Percentiles rank a stretch among this genome's conserved stretches.
phyloP scores from a whole-genome alignment of 768 basidiomycete genomes.

The Candolleomyces efflorescens region DNA sequence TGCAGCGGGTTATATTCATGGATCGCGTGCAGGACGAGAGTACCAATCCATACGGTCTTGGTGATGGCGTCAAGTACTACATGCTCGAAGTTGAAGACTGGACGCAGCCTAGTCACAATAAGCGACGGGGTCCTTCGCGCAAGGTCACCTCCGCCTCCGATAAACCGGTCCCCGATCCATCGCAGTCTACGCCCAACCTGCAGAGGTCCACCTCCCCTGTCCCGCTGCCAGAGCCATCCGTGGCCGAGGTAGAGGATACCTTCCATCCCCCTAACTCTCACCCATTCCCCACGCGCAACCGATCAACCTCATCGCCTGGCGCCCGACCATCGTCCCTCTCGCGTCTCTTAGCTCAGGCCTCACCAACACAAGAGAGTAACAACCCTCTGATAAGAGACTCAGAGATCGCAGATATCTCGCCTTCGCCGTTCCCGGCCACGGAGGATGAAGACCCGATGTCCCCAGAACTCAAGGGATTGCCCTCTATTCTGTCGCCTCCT shows the following conservation, averaged over 20 bases:
- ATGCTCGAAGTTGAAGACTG: constrained; percentile 94
- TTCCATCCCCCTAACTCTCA: constrained; percentile 69
- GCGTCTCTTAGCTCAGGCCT: constrained; percentile 72
- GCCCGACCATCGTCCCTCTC: constrained; percentile 79
- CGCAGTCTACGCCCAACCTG: constrained; percentile 33
- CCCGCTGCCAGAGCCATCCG: constrained; percentile 52
- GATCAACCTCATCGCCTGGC: constrained; percentile 63
- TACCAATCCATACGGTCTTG: constrained; percentile 86
- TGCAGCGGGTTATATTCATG: background rate
- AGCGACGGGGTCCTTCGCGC: constrained; percentile 50
- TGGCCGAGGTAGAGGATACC: constrained; percentile 69
- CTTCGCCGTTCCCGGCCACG: constrained; percentile 9
- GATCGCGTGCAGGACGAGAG: constrained; percentile 54
- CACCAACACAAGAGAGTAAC: constrained; percentile 31
- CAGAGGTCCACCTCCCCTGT: constrained; percentile 21
- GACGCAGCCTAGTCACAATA: constrained; percentile 71
- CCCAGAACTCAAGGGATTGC: background rate
- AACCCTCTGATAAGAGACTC: constrained; percentile 16
- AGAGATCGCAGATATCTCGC: constrained; percentile 9
- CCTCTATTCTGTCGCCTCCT: constrained; percentile 26
- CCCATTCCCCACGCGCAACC: constrained; percentile 57
- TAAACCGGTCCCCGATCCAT: constrained; percentile 12
- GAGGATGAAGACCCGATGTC: constrained; percentile 24
- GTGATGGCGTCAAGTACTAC: constrained; percentile 88
- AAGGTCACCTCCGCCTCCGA: constrained; percentile 46